Conservation (phyloP, 768 basidiomycete genomes). For the Kondoa subrosea region DNA sequence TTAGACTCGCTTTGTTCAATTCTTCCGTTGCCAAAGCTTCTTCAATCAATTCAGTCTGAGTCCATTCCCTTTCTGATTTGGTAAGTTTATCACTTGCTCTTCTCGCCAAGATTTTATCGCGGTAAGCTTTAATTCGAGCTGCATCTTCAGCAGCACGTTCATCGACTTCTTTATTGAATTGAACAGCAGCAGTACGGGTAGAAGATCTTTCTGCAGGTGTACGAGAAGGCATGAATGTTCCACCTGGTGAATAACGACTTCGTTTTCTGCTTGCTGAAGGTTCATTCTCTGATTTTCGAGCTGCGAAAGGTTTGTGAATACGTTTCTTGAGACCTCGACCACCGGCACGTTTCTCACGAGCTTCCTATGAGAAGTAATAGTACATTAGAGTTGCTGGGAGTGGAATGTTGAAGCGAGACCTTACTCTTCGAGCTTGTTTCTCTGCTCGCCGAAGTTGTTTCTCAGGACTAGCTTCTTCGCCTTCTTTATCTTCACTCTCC, state of each 20-base stretch:
- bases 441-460: constrained; percentile 24
- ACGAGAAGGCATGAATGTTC: not conserved
- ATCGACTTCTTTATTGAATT: constrained; percentile 13
- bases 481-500: constrained; percentile 42
- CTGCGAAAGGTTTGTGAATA: not conserved
- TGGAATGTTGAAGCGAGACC: not conserved
- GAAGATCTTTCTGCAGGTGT: not conserved
- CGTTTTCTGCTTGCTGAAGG: not conserved
- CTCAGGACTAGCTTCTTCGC: constrained; percentile 42
- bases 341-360: not conserved
- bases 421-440: constrained; percentile 20
- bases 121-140: constrained; percentile 5
- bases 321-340: not conserved
- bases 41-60: constrained; percentile 69
- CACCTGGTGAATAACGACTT: not conserved
- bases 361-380: not conserved
- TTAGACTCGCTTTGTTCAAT: constrained; percentile 59
- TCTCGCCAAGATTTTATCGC: constrained; percentile 31
- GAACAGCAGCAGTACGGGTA: constrained; percentile 8
- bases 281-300: not conserved
- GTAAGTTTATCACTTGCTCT: constrained; percentile 7
- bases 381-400: not conserved
- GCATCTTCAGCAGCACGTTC: not conserved
- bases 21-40: constrained; percentile 74
- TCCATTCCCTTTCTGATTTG: constrained; percentile 27